Evolutionary conservation across 306 rosid genomes (phyloP).

Genomic region (Pyrus betulifolia): DNA sequence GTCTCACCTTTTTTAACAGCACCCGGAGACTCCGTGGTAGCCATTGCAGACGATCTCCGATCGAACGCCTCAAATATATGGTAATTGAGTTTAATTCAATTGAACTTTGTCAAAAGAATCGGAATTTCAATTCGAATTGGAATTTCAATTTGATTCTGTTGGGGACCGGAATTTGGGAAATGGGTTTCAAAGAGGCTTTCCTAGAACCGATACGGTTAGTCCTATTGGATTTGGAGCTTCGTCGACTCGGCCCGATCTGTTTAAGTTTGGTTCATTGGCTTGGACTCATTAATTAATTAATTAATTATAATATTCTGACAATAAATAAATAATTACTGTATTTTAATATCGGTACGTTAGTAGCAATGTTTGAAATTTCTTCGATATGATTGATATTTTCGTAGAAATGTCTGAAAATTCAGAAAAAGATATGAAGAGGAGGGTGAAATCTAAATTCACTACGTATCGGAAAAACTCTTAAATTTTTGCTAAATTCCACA

Average conservation of each 20-base stretch:
- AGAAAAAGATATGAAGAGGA: too few relatives aligned
- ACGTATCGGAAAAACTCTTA: too few relatives aligned
- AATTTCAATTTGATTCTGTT: background rate
- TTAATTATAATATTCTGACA: too few relatives aligned
- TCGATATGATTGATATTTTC: too few relatives aligned
- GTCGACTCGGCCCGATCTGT: background rate
- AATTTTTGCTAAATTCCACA: too few relatives aligned
- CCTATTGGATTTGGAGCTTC: background rate
- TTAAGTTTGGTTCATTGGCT: background rate
- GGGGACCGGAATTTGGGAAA: too few relatives aligned
- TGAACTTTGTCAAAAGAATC: background rate
- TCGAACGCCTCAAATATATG: background rate
- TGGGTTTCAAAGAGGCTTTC: background rate
- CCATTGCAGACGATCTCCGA: conserved; percentile 26
- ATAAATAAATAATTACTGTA: too few relatives aligned
- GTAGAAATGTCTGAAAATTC: too few relatives aligned
- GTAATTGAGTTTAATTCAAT: background rate
- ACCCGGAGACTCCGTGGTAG: conserved; percentile 48
- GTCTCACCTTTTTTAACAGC: conserved; percentile 58
- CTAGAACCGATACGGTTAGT: background rate
- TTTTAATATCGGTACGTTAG: too few relatives aligned
- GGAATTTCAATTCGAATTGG: background rate
- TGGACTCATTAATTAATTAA: too few relatives aligned
- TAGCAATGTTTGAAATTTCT: too few relatives aligned
- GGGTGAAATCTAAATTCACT: too few relatives aligned